These are phyloP conservation scores for Rhizophagus clarus DNA, from an alignment of 192 early-diverging fungal species.

Conservation along the genomic window DNA sequence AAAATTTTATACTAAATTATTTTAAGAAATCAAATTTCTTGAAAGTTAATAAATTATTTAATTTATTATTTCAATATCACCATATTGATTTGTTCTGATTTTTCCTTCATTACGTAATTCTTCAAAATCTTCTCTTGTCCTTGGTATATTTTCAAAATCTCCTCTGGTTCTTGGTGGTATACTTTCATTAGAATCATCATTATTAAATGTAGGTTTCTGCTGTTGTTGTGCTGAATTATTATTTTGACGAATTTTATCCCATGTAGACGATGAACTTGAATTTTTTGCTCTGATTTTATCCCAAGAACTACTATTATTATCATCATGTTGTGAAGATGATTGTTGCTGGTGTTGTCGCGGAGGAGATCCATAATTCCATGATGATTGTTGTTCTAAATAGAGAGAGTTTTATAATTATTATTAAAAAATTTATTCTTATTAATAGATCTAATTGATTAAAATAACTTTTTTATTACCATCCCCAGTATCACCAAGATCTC, in stretches of 20 bases:
- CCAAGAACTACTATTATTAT: not conserved
- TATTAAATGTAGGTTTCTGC: not conserved
- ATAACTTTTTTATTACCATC: not conserved
- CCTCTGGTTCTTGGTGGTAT: conserved; percentile 9
- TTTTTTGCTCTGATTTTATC: conserved; percentile 5
- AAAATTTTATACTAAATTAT: too few relatives aligned
- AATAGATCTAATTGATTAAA: too few relatives aligned
- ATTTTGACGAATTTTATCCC: conserved; percentile 14
- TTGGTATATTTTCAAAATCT: conserved; percentile 7
- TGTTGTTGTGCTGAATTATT: not conserved
- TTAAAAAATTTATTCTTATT: too few relatives aligned
- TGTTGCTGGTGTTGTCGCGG: not conserved
- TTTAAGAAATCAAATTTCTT: too few relatives aligned
- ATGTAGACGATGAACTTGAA: not conserved
- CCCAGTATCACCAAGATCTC: not conserved
- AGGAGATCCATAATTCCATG: not conserved
- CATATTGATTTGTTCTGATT: conserved; percentile 17
- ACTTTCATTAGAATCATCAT: not conserved
- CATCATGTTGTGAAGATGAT: not conserved
- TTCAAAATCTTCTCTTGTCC: conserved; percentile 21
- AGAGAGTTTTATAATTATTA: too few relatives aligned
- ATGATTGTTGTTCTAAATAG: not conserved
- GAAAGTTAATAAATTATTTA: not conserved
- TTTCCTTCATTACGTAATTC: conserved; percentile 1
- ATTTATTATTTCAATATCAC: conserved; percentile 1